Evolutionary conservation across 768 basidiomycete species (phyloP).

Genomic region (Candolleomyces eurysporus): DNA sequence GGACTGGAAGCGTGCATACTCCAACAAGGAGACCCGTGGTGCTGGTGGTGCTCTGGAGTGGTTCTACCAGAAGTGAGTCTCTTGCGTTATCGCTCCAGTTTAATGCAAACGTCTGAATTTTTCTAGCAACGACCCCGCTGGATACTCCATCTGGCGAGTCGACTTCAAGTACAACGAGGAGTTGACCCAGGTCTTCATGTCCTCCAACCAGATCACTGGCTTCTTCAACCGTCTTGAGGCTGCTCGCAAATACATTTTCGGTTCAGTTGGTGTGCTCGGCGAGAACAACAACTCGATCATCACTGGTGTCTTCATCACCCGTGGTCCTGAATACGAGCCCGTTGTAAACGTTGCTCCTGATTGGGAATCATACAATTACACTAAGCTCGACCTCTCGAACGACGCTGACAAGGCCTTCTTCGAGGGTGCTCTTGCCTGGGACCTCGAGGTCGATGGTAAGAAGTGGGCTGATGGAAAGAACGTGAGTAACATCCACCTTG

Average conservation of each 20-base stretch:
- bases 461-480: slow-evolving; percentile 90
- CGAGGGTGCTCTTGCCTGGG: slow-evolving; percentile 92
- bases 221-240: slow-evolving; percentile 99
- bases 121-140: slow-evolving; percentile 77
- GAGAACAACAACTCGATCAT: slow-evolving; percentile 74
- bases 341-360: slow-evolving; percentile 85
- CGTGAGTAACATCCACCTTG: background rate
- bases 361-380: slow-evolving; percentile 86
- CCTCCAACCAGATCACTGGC: slow-evolving; percentile 88
- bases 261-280: slow-evolving; percentile 89
- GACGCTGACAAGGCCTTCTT: slow-evolving; percentile 85
- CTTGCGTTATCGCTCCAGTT: background rate
- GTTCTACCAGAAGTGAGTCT: slow-evolving; percentile 90
- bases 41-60: slow-evolving; percentile 83
- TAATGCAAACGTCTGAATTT: background rate
- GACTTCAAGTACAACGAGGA: slow-evolving; percentile 98
- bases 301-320: slow-evolving; percentile 76
- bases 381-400: slow-evolving; percentile 70
- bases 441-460: slow-evolving; percentile 85
- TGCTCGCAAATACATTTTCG: slow-evolving; percentile 95
- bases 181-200: slow-evolving; percentile 92
- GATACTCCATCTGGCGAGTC: slow-evolving; percentile 88
- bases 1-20: slow-evolving; percentile 98
- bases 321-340: slow-evolving; percentile 71
- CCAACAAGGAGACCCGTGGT: slow-evolving; percentile 95